Conservation (phyloP, 139 green algal species). For the Parachlorella kessleri region DNA sequence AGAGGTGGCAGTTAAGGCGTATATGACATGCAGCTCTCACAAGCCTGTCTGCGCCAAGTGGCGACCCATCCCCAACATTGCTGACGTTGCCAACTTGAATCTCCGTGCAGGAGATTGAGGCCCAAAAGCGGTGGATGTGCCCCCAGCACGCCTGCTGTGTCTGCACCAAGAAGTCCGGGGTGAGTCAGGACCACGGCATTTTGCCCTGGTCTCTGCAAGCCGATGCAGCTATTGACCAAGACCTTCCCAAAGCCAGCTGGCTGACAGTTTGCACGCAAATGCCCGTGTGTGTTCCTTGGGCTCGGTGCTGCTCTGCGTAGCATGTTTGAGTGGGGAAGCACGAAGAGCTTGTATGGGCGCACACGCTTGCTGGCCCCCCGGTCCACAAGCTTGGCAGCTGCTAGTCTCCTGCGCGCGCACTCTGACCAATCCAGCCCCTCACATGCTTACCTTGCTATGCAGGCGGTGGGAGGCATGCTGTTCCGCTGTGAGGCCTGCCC, state of each 20-base stretch:
- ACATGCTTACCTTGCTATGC: background rate
- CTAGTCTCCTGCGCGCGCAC: background rate
- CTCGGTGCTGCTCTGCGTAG: background rate
- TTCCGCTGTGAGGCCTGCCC: slow-evolving; percentile 50
- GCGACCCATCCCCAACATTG: too few relatives aligned
- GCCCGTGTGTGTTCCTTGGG: background rate
- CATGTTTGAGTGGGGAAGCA: background rate
- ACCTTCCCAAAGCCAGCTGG: too few relatives aligned
- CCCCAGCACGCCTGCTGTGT: slow-evolving; percentile 56
- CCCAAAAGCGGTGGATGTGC: slow-evolving; percentile 35
- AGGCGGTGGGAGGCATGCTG: slow-evolving; percentile 58
- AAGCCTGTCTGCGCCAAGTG: too few relatives aligned
- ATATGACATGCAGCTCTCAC: too few relatives aligned
- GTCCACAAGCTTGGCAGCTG: background rate
- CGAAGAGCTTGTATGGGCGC: background rate
- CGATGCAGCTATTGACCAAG: too few relatives aligned
- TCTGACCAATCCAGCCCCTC: background rate
- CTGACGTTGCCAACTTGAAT: too few relatives aligned
- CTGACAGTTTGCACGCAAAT: too few relatives aligned
- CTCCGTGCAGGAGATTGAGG: too few relatives aligned
- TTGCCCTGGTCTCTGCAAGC: background rate
- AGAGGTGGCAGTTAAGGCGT: too few relatives aligned
- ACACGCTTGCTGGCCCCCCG: background rate
- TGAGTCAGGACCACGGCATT: background rate
- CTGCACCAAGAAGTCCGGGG: slow-evolving; percentile 44